Evolutionary conservation across 805 yeast genomes (phyloP), one percentile per base, ranked within the genome.

Genomic region (Candida arabinofermentans): DNA sequence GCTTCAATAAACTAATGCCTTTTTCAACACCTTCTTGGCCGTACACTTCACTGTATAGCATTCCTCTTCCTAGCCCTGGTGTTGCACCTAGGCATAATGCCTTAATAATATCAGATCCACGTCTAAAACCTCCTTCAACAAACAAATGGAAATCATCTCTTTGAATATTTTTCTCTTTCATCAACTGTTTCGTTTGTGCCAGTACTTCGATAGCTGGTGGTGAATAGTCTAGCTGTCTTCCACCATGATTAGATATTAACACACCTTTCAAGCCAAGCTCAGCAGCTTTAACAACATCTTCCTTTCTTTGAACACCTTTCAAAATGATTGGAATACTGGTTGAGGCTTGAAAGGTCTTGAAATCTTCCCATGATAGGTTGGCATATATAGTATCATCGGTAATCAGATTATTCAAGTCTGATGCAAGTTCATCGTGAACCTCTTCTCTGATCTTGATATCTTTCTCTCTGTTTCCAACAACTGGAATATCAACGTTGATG

Each of bases 401-500:
- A 26, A 46, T 41, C 18, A 50, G 23, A 3, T 24, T 14, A 37
- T 47, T 43, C n/a, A 54, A 41, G 5, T 50, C 47, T 2, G 40
- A 36, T 2, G 43, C 49, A 10, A 40, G 23, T 9, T 45, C 51
- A 3, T 66, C 71, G 69, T 52, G 75, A 72, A 75, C 70, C 16
- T 67, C 64, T 47, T 75, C 75, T 58, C 84, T 83, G 42, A 79
- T 64, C 47, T 87, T 75, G 78, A 78, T 76, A 57, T 88, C 96
- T 59, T 86, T 87, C 62, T 88, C 96, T 46, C 96, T 74, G 46
- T 89, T 75, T 10, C 96, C 96, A 29, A 85, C 69, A 46, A 83
- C 81, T 3, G 95, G 90, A 1, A 93, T 86, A 65, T 88, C 96
- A 5, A 86, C 90, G 3, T 95, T 87, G 48, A 88, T 79, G 56